Base-by-base conservation (phyloP, 805 yeast species). In the Starmerella floris region DNA sequence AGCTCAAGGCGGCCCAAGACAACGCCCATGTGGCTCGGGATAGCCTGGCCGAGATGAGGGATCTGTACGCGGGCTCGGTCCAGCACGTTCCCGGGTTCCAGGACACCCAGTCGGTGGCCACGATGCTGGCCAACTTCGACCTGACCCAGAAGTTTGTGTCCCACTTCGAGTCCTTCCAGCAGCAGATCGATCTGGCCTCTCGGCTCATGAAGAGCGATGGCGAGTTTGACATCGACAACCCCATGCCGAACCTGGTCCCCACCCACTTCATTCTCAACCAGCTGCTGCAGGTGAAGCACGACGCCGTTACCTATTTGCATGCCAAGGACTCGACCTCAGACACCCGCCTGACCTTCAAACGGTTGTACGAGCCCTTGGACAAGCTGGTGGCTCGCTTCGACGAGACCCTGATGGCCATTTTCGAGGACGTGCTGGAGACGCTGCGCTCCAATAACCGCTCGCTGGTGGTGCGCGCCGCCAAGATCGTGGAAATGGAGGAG, bases 401-500 rank as follows among this genome's bases (percentile, higher is more conserved):
- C 40, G 41, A 76, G 47, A 67, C 64, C 1, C 55, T 91, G 15
- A 58, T 84, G 42, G 77, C 78, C 39, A 67, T 83, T n/a, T 75
- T 81, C 13, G 74, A 72, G 37, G 76, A 74, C 40, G 54, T 84
- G 30, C 74, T 84, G 9, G 96, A 85, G 58, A 70, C 80, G 17
- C 68, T 81, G 4, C 77, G 81, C 42, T 76, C 72, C 17, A 80
- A 75, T 0, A 83, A 87, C 56, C 61, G 63, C 26, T 74, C 79
- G 26, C 64, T 85, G 49, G 76, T 83, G 1, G 76, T 77, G 30
- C 74, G 87, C 41, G 58, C 81, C 37, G 76, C 84, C 33, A 81
- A 83, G 50, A 73, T 91, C 16, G 67, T 91, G 34, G 93, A 85
- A 49, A 69, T 65, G 49, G 98, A 91, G 60, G 83, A 80, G 50